Evolutionary conservation across 78 protist species (phyloP).

Genomic region (slime mould (Dictyostelium discoideum)): dicty_2.7 NC_007089.4:5711001-5711500

Average conservation of each 20-base stretch:
- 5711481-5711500: too few relatives aligned
- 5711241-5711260: not conserved
- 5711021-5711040: not conserved
- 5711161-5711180: not conserved
- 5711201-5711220: not conserved
- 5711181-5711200: not conserved
- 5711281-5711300: not conserved
- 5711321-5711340: too few relatives aligned
- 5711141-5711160: not conserved
- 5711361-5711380: not conserved
- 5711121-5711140: not conserved
- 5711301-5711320: not conserved
- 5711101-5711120: not conserved
- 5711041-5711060: not conserved
- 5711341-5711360: too few relatives aligned
- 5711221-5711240: not conserved
- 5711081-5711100: not conserved
- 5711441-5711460: not conserved
- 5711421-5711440: not conserved
- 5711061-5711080: not conserved
- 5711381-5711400: too few relatives aligned
- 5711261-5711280: too few relatives aligned
- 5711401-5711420: not conserved
- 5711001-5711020: not conserved
- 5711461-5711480: not conserved